Evolutionary conservation across 306 rosid genomes (phyloP), one percentile per base, ranked within the genome.

Genomic region (Myrica gale): DNA sequence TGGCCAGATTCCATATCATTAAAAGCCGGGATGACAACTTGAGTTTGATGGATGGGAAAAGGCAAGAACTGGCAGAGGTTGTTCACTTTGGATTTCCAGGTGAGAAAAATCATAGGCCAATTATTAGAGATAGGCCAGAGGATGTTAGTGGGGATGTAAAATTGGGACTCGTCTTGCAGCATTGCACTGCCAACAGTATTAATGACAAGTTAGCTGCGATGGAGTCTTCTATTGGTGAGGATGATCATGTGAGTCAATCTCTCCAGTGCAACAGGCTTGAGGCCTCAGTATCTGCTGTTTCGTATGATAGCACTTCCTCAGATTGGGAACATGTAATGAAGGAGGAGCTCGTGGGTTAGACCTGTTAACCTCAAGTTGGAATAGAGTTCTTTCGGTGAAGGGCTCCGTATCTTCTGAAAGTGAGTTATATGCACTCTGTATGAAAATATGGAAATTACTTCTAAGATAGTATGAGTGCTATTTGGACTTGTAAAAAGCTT

Each of bases 301-400:
- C 67, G 84, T 80, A 73, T 0, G 97, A 90, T 66, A 83, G 79
- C 86, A 63, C 77, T 10, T 66, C 93, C 16, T 88, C 89, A 9
- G 97, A 95, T 15, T 96, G 99, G 97, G 99, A 92, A 66, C 96
- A 89, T 62, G 89, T 92, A 17, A 71, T 82, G 85, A 78, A 85
- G 82, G 91, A 92, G 79, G 92, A 88, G 78, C 68, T 76, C 60
- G 74, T 54, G 17, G 83, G 80, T 68, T 76, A 69, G 69, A 54
- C 68, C 60, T 73, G 76, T 71, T 68, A 77, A 84, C 69, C 73
- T 51, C 32, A n/a, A 39, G 66, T 74, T n/a, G 72, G 75, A 47
- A 73, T 71, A 41, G 76, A 19, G 0, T 48, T 23, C 56, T 54
- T 61, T 60, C 60, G 41, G 46, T 63, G 53, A 76, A 39, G 56